phyloP scores from a whole-genome alignment of 345 rosid species.

The Eucalyptus polyanthemos region DNA sequence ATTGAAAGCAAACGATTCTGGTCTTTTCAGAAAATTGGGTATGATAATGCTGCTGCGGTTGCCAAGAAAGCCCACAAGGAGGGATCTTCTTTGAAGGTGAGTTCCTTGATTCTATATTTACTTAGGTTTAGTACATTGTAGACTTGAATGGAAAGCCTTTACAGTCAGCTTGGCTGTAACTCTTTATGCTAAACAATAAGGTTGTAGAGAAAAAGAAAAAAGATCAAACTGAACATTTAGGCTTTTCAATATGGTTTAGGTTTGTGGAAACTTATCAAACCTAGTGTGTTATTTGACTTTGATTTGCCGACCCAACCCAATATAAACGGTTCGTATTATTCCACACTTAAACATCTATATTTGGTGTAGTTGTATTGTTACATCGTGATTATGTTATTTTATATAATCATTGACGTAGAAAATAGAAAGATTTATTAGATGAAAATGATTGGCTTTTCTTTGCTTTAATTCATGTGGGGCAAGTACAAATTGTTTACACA shows the following conservation, averaged over 20 bases:
- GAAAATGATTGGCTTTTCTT: background rate
- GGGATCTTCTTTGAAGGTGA: slow-evolving; percentile 82
- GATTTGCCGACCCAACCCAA: background rate
- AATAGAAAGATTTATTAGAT: background rate
- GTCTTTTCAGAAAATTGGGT: slow-evolving; percentile 76
- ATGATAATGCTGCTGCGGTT: slow-evolving; percentile 96
- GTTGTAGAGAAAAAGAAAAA: background rate
- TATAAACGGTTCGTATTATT: background rate
- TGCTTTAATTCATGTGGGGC: background rate
- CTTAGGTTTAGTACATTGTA: background rate
- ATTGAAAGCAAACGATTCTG: background rate
- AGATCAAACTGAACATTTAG: background rate
- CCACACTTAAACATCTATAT: background rate
- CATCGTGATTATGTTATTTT: background rate
- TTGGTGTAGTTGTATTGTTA: background rate
- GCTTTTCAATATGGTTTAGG: background rate
- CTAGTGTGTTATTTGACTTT: background rate
- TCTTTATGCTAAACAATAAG: background rate
- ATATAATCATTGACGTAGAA: background rate
- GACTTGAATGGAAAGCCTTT: background rate
- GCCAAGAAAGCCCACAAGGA: slow-evolving; percentile 98
- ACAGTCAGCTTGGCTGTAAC: background rate
- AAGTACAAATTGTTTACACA: background rate
- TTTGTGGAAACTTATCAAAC: background rate
- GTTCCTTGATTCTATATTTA: background rate